A percentile compares a stretch with the other conserved stretches of the same genome.
Conservation (phyloP, 495 filamentous ascomycete genomes). For the Aeminium ludgeri region DNA sequence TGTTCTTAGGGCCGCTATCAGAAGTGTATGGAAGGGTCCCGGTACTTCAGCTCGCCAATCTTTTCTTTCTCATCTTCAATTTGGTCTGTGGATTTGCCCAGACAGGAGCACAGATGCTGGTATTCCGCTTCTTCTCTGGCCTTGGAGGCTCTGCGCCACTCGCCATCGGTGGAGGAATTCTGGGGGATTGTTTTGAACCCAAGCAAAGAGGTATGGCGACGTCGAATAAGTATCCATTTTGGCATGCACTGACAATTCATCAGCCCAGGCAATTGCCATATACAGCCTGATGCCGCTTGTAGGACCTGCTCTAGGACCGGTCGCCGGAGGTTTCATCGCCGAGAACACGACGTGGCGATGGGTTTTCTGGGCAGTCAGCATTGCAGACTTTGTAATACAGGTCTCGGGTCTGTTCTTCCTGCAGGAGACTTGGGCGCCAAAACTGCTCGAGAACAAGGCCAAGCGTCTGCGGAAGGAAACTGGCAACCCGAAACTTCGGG, state of each 20-base stretch:
- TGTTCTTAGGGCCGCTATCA: slow-evolving; percentile 44
- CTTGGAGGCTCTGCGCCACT: slow-evolving; percentile 36
- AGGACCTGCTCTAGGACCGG: slow-evolving; percentile 37
- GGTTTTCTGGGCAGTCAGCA: slow-evolving; percentile 42
- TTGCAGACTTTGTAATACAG: slow-evolving; percentile 46
- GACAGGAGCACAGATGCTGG: slow-evolving; percentile 36
- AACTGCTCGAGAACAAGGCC: slow-evolving; percentile 40
- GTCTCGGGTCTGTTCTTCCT: slow-evolving; percentile 46
- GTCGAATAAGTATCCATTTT: no score
- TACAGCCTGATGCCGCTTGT: slow-evolving; percentile 51
- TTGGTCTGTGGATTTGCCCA: slow-evolving; percentile 39
- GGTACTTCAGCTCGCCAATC: slow-evolving; percentile 35
- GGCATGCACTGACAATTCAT: no score
- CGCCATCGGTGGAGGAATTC: slow-evolving; percentile 39
- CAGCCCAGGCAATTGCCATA: slow-evolving; percentile 36
- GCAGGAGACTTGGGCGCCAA: slow-evolving; percentile 50
- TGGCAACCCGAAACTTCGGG: slow-evolving; percentile 40
- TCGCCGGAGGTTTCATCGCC: slow-evolving; percentile 37
- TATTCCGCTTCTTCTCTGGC: slow-evolving; percentile 40
- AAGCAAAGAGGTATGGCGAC: slow-evolving; percentile 39
- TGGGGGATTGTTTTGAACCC: slow-evolving; percentile 44
- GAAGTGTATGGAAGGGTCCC: slow-evolving; percentile 47
- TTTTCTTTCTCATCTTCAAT: slow-evolving; percentile 41
- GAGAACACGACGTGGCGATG: slow-evolving; percentile 56
- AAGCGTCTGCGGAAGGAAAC: slow-evolving; percentile 42